Evolutionary conservation across 108 stramenopile species (phyloP), one percentile per base, ranked within the genome.

Genomic region (Skeletonema marinoi): DNA sequence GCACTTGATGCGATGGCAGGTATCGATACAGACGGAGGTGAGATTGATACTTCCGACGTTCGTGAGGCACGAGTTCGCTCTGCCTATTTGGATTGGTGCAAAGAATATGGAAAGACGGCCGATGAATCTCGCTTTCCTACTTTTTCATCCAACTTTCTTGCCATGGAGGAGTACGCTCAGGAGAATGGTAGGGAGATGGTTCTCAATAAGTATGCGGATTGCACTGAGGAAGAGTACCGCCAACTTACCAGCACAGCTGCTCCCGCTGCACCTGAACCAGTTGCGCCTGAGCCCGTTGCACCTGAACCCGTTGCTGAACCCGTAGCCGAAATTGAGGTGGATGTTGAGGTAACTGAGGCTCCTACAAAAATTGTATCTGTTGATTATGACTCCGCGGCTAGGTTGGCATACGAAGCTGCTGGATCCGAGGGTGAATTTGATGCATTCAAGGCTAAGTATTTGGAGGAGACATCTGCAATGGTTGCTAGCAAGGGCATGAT

Each of bases 81-180:
- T 19, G 92, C 89, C 6, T 95, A 95, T 58, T 38, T 93, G 78
- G 88, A 90, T 6, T 95, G 94, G 94, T 95, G 94, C 81, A 90
- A 90, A 56, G 87, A 93, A 59, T 91, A 84, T 44, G 87, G 77
- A 33, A 95, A 90, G 72, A 68, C 83, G 60, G 73, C 74, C 11
- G 89, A 92, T 60, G 94, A 95, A 70, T 31, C 78, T 59, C 86
- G 94, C 0, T 95, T 92, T 73, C 81, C 86, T 11, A 83, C 87
- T 12, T 95, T 95, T 71, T 85, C 77, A 17, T 73, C 75, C 32
- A 95, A 95, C 79, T 93, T 85, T 77, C 65, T 93, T 73, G 86
- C 86, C n/a, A 95, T 95, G 94, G 92, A 95, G 77, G 87, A 88
- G 25, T 93, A 86, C 58, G 88, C 92, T 1, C 82, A 89, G 56